Evolutionary conservation across 169 alveolate genomes (phyloP).

Genomic region (Cystoisospora suis): DNA sequence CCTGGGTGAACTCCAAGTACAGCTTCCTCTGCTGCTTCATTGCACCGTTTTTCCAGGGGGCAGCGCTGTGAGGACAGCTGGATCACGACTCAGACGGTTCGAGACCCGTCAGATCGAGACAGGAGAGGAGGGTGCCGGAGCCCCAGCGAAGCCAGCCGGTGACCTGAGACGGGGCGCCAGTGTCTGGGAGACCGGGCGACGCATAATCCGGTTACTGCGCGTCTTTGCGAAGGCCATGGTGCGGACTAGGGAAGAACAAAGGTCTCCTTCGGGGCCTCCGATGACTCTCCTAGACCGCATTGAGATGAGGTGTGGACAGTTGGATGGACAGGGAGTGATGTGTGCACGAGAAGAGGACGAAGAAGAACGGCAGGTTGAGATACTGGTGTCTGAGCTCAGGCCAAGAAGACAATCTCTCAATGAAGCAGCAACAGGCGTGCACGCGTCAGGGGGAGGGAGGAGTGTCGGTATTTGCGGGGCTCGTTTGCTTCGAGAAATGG

Average conservation of each 20-base stretch:
- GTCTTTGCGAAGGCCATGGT: background rate
- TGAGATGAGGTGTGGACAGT: background rate
- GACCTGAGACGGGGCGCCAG: background rate
- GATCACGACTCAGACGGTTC: background rate
- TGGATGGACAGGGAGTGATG: background rate
- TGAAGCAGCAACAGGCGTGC: no score
- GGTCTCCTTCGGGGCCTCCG: background rate
- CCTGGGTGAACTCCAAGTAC: background rate
- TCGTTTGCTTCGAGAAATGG: background rate
- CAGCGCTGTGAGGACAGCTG: background rate
- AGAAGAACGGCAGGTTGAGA: background rate
- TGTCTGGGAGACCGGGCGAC: background rate
- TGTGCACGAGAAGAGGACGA: background rate
- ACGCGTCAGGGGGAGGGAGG: background rate
- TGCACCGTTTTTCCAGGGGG: background rate
- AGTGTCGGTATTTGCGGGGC: background rate
- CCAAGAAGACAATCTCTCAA: no score
- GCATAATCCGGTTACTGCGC: background rate
- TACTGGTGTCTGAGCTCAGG: no score
- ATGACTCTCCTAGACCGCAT: background rate
- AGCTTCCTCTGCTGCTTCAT: constrained; percentile 19
- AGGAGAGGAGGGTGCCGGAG: background rate
- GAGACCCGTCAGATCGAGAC: background rate
- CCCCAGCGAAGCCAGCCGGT: background rate
- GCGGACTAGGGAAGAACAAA: background rate